Evolutionary conservation across 352 stramenopile species (phyloP).

Genomic region (Phytophthora europaea): DNA sequence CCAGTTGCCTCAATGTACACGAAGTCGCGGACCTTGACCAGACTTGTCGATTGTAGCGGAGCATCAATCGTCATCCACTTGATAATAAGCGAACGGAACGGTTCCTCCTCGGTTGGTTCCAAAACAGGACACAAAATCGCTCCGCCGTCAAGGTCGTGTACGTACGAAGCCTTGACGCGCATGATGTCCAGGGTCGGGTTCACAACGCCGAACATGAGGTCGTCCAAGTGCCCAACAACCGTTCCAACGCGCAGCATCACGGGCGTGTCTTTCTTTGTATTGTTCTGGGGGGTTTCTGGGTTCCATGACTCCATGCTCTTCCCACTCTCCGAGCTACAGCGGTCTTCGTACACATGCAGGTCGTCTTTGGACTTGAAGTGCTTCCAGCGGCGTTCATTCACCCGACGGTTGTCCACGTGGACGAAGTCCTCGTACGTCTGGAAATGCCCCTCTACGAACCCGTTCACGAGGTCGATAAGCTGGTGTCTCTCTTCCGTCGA

Average conservation of each 20-base stretch:
- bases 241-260: constrained; percentile 36
- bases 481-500: constrained; percentile 32
- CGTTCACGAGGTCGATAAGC: constrained; percentile 41
- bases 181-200: constrained; percentile 45
- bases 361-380: constrained; percentile 50
- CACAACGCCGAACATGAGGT: constrained; percentile 48
- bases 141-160: constrained; percentile 37
- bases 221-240: constrained; percentile 40
- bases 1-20: constrained; percentile 49
- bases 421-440: constrained; percentile 54
- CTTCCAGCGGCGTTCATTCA: constrained; percentile 54
- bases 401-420: constrained; percentile 27
- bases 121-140: constrained; percentile 36
- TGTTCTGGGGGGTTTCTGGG: neutral
- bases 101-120: constrained; percentile 38
- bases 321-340: neutral
- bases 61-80: constrained; percentile 46
- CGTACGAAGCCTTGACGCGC: constrained; percentile 40
- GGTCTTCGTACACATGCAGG: constrained; percentile 55
- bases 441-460: constrained; percentile 42
- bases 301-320: neutral
- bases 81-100: constrained; percentile 41
- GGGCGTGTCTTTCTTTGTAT: constrained; percentile 2
- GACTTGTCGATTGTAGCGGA: constrained; percentile 24
- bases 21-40: constrained; percentile 41